Percentiles rank a stretch among this genome's conserved stretches.
These are phyloP conservation scores for Venturia effusa DNA, from an alignment of 2,329 filamentous ascomycete genomes.

Conservation along the genomic window DNA sequence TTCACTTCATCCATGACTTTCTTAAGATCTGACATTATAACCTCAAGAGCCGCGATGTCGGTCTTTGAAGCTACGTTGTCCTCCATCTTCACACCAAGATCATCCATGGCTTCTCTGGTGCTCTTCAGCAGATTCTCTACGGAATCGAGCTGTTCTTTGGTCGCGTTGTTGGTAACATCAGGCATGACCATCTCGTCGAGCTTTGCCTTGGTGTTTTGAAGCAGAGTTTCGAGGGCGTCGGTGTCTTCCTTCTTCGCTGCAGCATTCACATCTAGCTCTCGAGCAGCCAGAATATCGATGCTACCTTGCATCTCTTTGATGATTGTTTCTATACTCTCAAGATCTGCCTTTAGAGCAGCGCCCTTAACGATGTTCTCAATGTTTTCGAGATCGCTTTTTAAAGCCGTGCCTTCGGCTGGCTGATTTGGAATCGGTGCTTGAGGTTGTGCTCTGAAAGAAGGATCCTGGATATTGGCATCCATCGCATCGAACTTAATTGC, in stretches of 20 bases:
- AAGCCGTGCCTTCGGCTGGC: conserved; percentile 30
- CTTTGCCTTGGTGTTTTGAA: conserved; percentile 79
- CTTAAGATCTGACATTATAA: conserved; percentile 68
- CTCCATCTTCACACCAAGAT: conserved; percentile 57
- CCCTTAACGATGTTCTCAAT: conserved; percentile 32
- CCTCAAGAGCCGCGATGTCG: conserved; percentile 66
- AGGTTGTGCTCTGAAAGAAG: conserved; percentile 31
- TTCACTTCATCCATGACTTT: conserved; percentile 60
- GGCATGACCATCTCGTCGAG: conserved; percentile 65
- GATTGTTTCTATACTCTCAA: conserved; percentile 34
- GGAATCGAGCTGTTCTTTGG: conserved; percentile 47
- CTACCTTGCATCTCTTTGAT: conserved; percentile 48
- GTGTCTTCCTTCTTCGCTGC: conserved; percentile 70
- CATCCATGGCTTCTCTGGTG: conserved; percentile 60
- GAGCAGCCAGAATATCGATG: conserved; percentile 40
- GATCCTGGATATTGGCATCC: conserved; percentile 40
- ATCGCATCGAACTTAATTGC: conserved; percentile 75
- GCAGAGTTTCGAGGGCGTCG: conserved; percentile 78
- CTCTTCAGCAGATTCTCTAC: conserved; percentile 62
- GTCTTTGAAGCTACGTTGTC: conserved; percentile 61
- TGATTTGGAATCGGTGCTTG: conserved; percentile 16
- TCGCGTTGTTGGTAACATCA: conserved; percentile 58
- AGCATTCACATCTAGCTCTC: conserved; percentile 35
- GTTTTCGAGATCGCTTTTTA: conserved; percentile 42
- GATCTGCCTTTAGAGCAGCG: conserved; percentile 41